Base-by-base conservation (phyloP, 345 rosid genomes). In the Cardamine chenopodiifolia region DNA sequence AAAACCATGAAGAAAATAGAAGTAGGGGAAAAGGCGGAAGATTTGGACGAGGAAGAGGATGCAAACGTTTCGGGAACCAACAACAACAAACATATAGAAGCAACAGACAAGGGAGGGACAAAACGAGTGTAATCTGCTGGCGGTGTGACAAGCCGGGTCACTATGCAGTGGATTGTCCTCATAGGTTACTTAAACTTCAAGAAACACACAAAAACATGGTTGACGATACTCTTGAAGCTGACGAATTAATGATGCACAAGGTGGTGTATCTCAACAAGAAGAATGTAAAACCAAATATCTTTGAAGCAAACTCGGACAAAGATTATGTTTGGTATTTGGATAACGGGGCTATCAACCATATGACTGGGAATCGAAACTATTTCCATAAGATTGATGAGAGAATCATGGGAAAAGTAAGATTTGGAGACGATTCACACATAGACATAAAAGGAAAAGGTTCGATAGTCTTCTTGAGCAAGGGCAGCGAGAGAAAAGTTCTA, bases 1-100 rank as follows among this genome's bases (percentile, higher is more conserved):
- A 39, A 13, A 4, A 0, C 0, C 1, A 11, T 34, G 44, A 15
- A 0, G 1, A 1, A 2, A 1, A 5, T 0, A 39, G 6, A 12
- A 6, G 15, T 0, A 9, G 6, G 12, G 44, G n/a, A 1, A 5
- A 13, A 39, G 44, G 44, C 4, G 44, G n/a, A 8, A 0, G 44
- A 0, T 39, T 11, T 12, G 4, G 15, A 2, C n/a, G 44, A 0
- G 15, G 44, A 39, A 39, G 6, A 39, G 44, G 44, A 3, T 2
- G 6, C 12, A n/a, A n/a, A n/a, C 15, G n/a, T 1, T 3, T 12
- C 1, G 6, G 1, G 0, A 13, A 39, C 2, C 14, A 11, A 3
- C 44, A 1, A n/a, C n/a, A n/a, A n/a, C n/a, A 39, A 4, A 13
- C 4, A n/a, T n/a, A n/a, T n/a, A 2, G n/a, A 13, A 6, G 44